Evolutionary conservation across 1,284 basidiomycete genomes (phyloP).

Genomic region (Rhizopogon hawkerae): DNA sequence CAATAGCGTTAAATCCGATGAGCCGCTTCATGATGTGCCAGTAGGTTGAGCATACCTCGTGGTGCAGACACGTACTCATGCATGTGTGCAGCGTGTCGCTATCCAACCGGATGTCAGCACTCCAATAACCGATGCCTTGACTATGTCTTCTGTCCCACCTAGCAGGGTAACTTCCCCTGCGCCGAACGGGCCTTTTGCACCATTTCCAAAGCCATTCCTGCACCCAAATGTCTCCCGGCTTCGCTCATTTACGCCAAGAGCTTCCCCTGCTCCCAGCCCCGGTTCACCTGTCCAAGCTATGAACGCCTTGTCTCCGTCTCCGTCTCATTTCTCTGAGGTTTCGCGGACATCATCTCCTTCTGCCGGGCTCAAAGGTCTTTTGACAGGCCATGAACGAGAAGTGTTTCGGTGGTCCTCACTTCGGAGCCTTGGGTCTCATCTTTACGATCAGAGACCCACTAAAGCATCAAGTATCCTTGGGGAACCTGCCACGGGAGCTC

Average conservation of each 20-base stretch:
- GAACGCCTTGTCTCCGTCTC: conserved; percentile 41
- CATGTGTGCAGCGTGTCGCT: conserved; percentile 28
- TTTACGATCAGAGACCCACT: conserved; percentile 43
- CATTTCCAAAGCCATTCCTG: conserved; percentile 44
- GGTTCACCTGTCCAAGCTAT: conserved; percentile 36
- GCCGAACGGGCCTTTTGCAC: neutral
- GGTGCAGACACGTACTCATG: conserved; percentile 15
- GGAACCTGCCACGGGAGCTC: conserved; percentile 47
- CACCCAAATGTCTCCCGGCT: conserved; percentile 80
- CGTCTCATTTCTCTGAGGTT: conserved; percentile 63
- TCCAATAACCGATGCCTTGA: conserved; percentile 32
- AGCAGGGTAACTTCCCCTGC: neutral
- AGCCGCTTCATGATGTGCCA: conserved; percentile 30
- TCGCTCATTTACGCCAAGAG: conserved; percentile 56
- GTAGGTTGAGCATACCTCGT: conserved; percentile 30
- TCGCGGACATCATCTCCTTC: conserved; percentile 57
- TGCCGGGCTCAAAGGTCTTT: conserved; percentile 17
- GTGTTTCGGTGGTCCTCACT: conserved; percentile 78
- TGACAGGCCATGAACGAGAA: conserved; percentile 38
- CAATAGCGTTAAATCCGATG: conserved; percentile 20
- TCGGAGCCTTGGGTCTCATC: conserved; percentile 45
- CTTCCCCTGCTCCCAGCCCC: conserved; percentile 43
- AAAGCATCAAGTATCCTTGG: conserved; percentile 61
- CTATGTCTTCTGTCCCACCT: neutral
- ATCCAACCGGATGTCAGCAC: conserved; percentile 36